Evolutionary conservation across 371 early-diverging fungal species (phyloP), one percentile per base, ranked within the genome.

Genomic region (Massospora cicadina): DNA sequence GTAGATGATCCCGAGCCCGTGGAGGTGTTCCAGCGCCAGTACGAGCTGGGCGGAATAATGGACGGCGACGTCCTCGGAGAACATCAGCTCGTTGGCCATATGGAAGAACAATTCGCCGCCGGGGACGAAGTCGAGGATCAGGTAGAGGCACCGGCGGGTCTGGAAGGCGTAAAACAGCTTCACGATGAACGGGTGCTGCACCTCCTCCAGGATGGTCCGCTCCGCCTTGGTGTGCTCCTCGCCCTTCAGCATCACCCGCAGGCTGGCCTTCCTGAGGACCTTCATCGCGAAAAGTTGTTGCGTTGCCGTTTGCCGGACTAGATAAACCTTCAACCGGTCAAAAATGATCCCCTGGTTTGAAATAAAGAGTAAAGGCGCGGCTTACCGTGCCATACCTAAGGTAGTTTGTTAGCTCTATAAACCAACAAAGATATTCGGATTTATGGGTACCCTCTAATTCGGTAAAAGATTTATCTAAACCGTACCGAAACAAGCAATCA

Each of bases 81-180:
- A 90, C 78, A 83, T 80, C 10, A 93, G 90, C 67, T 93, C 82
- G 1, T 75, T 72, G 68, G 86, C 85, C 43, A 99, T 78, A 72
- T 94, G 95, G 65, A 85, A 85, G 71, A 98, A 98, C 63, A 99
- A 74, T 78, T 99, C 99, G n/a, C 99, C 99, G 59, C 99, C 99
- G 21, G 88, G 86, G 33, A 95, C 93, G 80, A 93, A 99, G 66
- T 95, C 95, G 81, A 98, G 77, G 30, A 96, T 89, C 71, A 99
- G 75, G 70, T 93, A 96, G 28, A 98, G 79, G 61, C 90, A 77
- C 28, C 77, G 74, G 43, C 81, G 75, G 23, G 93, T 89, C 73
- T 95, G 93, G 72, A 98, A 95, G 10, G 96, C 94, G 71, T 90
- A 94, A 72, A 85, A 86, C 59, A 98, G 81, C 72, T 89, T 88